Evolutionary conservation across 1,284 basidiomycete species (phyloP), one percentile per base, ranked within the genome.

Genomic region (Marasmius fiardii): DNA sequence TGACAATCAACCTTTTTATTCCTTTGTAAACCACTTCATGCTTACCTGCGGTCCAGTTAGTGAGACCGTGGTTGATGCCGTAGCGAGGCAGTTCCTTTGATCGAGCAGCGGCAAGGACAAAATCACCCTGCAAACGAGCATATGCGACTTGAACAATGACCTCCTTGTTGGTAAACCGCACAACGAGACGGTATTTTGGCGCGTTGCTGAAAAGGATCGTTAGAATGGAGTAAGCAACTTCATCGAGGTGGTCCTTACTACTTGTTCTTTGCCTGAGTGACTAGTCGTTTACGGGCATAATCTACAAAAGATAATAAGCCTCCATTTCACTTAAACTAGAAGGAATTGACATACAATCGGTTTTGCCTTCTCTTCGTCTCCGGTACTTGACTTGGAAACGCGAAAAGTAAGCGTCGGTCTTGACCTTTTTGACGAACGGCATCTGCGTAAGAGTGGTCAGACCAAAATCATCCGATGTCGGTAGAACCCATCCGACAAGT

Each of bases 221-320:
- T 47, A 20, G 18, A 44, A 10, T 28, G 28, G 21, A 5, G 18
- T 4, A n/a, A 2, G n/a, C 39, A 10, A 48, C 54, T 24, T 60
- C 44, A n/a, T 53, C 47, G 26, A 20, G 35, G 23, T 20, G 26
- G 58, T 31, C 72, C 82, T 55, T 68, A 89, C 88, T 98, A 99
- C 83, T 99, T 99, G 90, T 98, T 99, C 86, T 99, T 99, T 63
- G 96, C 95, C 85, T 99, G 97, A 58, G 92, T 87, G 63, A 98
- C 86, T 56, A 99, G 84, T 67, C 94, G 89, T 81, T 97, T 96
- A 67, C 96, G 92, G 58, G 96, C 96, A 71, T 98, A 97, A 86
- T 98, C 91, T 92, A 55, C 24, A 34, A 50, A n/a, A 63, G 37
- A 41, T 48, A 54, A 33, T 44, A 43, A 57, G 23, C 48, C 23